phyloP scores from a whole-genome alignment of 1,284 basidiomycete species.

The Spongiforma sp. region DNA sequence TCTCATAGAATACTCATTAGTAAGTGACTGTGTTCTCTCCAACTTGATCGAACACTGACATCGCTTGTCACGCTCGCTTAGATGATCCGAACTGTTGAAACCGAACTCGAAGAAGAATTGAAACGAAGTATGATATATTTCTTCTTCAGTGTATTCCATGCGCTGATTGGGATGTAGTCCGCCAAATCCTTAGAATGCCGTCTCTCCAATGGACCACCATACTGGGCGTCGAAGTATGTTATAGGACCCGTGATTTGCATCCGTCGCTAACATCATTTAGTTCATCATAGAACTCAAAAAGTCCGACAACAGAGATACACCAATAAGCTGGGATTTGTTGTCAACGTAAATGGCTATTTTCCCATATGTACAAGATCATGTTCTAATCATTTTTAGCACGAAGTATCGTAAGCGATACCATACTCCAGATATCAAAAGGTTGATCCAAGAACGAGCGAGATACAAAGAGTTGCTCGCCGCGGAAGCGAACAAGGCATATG shows the following conservation, averaged over 20 bases:
- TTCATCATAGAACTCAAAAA: slow-evolving; percentile 82
- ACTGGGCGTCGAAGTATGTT: slow-evolving; percentile 68
- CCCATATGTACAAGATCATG: slow-evolving; percentile 1
- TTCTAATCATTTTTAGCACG: slow-evolving; percentile 57
- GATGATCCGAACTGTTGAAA: slow-evolving; percentile 68
- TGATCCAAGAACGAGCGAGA: slow-evolving; percentile 79
- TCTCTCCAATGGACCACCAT: slow-evolving; percentile 77
- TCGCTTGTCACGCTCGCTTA: slow-evolving; percentile 30
- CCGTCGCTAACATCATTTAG: slow-evolving; percentile 41
- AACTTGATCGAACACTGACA: neutral
- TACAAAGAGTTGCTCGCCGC: slow-evolving; percentile 77
- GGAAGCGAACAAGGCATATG: slow-evolving; percentile 71
- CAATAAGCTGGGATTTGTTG: slow-evolving; percentile 81
- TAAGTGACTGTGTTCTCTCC: slow-evolving; percentile 25
- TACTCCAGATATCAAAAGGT: slow-evolving; percentile 71
- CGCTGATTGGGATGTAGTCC: slow-evolving; percentile 50
- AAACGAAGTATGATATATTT: slow-evolving; percentile 54
- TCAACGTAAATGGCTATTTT: slow-evolving; percentile 57
- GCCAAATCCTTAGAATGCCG: slow-evolving; percentile 77
- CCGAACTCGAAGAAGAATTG: slow-evolving; percentile 80
- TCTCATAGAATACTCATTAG: slow-evolving; percentile 55
- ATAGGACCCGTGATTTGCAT: neutral
- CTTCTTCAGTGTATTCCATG: neutral
- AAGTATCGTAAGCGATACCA: slow-evolving; percentile 82
- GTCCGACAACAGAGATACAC: slow-evolving; percentile 74